Evolutionary conservation across 768 basidiomycete species (phyloP).

Genomic region (Phylloporus sp.): DNA sequence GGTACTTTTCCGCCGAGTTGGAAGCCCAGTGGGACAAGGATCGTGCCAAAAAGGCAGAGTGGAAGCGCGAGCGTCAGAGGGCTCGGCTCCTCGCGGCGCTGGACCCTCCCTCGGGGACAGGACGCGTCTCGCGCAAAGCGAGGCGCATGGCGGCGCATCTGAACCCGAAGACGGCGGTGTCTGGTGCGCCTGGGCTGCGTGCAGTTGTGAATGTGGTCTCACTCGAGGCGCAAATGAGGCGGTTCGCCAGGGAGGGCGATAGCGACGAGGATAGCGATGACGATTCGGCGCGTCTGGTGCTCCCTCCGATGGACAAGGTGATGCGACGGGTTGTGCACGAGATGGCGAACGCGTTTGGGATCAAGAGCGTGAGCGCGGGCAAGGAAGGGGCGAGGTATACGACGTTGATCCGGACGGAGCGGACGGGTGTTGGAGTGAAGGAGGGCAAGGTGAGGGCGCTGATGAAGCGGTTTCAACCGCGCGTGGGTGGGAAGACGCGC

Average conservation of each 20-base stretch:
- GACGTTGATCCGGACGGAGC: conserved; percentile 64
- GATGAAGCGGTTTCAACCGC: conserved; percentile 30
- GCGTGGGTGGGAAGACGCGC: conserved; percentile 20
- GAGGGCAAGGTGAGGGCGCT: conserved; percentile 54
- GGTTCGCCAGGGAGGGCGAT: conserved; percentile 59
- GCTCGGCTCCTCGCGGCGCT: conserved; percentile 52
- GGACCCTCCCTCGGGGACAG: too few species aligned
- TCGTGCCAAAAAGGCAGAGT: conserved; percentile 74
- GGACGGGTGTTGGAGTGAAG: conserved; percentile 49
- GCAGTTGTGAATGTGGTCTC: conserved; percentile 59
- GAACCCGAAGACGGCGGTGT: conserved; percentile 34
- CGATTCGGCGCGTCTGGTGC: too few species aligned
- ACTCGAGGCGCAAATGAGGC: conserved; percentile 65
- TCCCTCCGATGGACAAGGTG: conserved; percentile 76
- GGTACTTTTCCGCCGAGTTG: conserved; percentile 49
- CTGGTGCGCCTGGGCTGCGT: conserved; percentile 33
- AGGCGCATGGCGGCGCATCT: conserved; percentile 52
- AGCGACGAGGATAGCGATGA: too few species aligned
- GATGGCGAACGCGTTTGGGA: conserved; percentile 68
- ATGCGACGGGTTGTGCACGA: conserved; percentile 73
- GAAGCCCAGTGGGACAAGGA: conserved; percentile 74
- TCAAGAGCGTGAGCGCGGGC: conserved; percentile 78
- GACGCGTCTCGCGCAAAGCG: conserved; percentile 48
- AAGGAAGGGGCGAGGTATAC: conserved; percentile 67
- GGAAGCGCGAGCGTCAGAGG: conserved; percentile 57